Conservation (phyloP, 1,139 yeast genomes). For the Arxiozyma bovina region DNA sequence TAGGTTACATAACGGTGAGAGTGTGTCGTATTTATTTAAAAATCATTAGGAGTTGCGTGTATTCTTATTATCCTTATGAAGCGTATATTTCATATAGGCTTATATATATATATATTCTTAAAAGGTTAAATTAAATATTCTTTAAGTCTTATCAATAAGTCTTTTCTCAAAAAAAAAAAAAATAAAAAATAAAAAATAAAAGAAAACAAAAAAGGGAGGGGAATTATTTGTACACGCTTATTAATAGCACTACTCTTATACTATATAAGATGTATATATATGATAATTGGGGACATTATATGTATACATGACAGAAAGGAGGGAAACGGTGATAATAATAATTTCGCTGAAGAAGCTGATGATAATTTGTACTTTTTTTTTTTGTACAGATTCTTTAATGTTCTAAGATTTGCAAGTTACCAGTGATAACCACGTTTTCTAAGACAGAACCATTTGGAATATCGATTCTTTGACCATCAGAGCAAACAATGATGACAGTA, state of each 20-base stretch:
- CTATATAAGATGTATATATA: neutral
- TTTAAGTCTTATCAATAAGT: neutral
- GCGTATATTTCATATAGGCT: neutral
- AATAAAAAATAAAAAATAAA: too few relatives aligned
- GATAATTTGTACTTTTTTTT: neutral
- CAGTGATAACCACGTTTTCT: conserved; percentile 95
- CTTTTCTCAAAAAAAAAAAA: too few relatives aligned
- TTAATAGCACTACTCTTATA: too few relatives aligned
- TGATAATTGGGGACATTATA: neutral
- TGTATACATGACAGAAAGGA: neutral
- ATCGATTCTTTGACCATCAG: conserved; percentile 93
- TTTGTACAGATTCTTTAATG: conserved; percentile 42
- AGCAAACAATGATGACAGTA: conserved; percentile 93
- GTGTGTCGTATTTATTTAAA: conserved; percentile 80
- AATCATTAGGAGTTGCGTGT: conserved; percentile 36
- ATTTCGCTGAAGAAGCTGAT: neutral
- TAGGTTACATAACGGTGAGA: conserved; percentile 94
- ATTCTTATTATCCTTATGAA: neutral
- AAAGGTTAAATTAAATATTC: neutral
- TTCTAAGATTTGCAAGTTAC: conserved; percentile 90
- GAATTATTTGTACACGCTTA: neutral
- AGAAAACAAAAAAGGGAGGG: too few relatives aligned
- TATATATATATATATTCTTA: conserved; percentile 34
- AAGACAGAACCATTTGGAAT: conserved; percentile 92
- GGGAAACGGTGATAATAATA: neutral